Base-by-base conservation (phyloP, 805 yeast genomes). In the Sugiyamaella floridensis region DNA sequence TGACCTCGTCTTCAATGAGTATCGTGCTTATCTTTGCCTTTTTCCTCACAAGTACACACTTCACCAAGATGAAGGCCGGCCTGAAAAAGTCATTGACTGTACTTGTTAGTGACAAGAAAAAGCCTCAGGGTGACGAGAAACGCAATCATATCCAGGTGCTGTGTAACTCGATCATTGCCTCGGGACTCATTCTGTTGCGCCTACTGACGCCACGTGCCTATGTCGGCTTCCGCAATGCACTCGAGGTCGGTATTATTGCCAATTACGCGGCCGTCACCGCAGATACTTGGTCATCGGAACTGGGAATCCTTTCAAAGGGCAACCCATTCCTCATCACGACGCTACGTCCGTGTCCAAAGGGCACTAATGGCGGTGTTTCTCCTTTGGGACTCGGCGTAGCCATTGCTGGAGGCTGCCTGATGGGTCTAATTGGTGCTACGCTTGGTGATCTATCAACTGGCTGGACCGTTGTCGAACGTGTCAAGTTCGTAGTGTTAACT, bases 281-380 rank as follows among this genome's bases (percentile, higher is more conserved):
- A 4, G 78, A 75, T 53, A 73, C 78, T 0, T 74, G 75, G 74
- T 75, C 79, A 3, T 72, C 76, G 1, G 79, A 75, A 51, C 59
- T 75, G 16, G 79, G 79, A 1, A 73, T 75, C 9, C 58, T 75
- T 16, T 71, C 78, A 1, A 61, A 55, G 26, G 48, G 66, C 15
- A 51, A 58, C 2, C 77, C 79, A 2, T 56, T 71, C 19, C 62
- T 75, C 32, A 72, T 75, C 51, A 73, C 76, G 6, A 69, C 73
- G 5, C 62, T 74, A 37, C 55, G 64, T 41, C 62, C 64, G 11
- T 75, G 76, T 47, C 77, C 78, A 2, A 71, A 69, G 18, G 79
- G 79, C 10, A 75, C 78, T 10, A 75, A 75, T 59, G 79, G 79
- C 5, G 79, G 77, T 15, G 69, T 75, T 1, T 63, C 77, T 0